Conservation (phyloP, 2,329 filamentous ascomycete species). For the Hansfordia pulvinata region DNA sequence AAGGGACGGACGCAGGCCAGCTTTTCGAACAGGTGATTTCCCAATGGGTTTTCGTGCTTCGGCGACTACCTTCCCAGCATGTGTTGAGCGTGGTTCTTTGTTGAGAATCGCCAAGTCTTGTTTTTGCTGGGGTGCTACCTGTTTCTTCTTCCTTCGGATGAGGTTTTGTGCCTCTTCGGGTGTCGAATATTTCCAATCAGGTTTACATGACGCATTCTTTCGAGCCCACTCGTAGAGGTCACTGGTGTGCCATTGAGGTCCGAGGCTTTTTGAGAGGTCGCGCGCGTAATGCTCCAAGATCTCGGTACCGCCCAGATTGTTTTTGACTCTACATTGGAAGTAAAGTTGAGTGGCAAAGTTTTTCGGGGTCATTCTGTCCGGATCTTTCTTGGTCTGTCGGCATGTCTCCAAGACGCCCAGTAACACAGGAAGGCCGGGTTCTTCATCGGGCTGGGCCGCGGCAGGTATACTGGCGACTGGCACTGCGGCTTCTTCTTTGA, state of each 20-base stretch:
- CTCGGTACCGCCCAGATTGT: constrained; percentile 20
- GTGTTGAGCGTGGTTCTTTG: no score
- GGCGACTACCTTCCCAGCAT: no score
- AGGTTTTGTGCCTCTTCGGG: constrained; percentile 12
- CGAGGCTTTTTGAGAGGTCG: constrained; percentile 17
- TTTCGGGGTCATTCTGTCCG: constrained; percentile 11
- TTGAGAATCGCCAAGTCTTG: no score
- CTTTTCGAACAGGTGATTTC: no score
- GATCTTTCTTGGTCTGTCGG: constrained; percentile 15
- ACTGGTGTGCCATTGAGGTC: constrained; percentile 16
- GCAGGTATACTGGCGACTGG: no score
- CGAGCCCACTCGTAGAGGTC: constrained; percentile 15
- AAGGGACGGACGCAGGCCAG: constrained; percentile 26
- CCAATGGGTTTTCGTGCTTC: constrained; percentile 7
- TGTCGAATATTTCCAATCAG: constrained; percentile 11
- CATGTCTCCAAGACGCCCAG: constrained; percentile 12
- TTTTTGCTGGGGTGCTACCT: constrained; percentile 5
- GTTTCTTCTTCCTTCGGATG: constrained; percentile 12
- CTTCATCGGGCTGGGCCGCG: no score
- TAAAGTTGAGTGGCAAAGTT: constrained; percentile 17
- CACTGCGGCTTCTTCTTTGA: constrained; percentile 9
- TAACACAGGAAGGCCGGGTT: no score
- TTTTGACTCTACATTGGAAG: constrained; percentile 24
- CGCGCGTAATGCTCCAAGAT: constrained; percentile 29
- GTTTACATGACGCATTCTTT: constrained; percentile 12